Evolutionary conservation across 2,329 filamentous ascomycete species (phyloP).

Genomic region (Teratosphaeriaceae sp.): DNA sequence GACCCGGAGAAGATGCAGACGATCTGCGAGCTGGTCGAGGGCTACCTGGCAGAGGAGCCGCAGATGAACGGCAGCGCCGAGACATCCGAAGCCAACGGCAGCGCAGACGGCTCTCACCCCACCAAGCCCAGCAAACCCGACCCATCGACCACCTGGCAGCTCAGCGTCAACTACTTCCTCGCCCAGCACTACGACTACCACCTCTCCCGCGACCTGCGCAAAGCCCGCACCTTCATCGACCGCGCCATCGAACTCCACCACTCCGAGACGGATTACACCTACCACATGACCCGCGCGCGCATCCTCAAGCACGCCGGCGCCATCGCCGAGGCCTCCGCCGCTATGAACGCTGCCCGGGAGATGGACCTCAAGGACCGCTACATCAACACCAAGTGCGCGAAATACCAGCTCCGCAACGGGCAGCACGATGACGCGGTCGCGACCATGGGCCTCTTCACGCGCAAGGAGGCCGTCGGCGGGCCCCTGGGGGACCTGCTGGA

Average conservation of each 20-base stretch:
- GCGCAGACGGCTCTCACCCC: conserved; percentile 33
- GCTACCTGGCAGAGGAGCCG: conserved; percentile 53
- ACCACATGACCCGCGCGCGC: conserved; percentile 89
- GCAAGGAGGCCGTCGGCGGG: conserved; percentile 81
- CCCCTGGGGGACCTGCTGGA: conserved; percentile 87
- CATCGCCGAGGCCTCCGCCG: conserved; percentile 68
- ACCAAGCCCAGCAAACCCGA: conserved; percentile 48
- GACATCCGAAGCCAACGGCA: conserved; percentile 20
- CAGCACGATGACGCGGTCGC: conserved; percentile 79
- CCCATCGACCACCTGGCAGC: conserved; percentile 55
- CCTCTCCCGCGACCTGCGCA: conserved; percentile 73
- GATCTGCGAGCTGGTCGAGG: conserved; percentile 68
- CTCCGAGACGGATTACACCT: conserved; percentile 82
- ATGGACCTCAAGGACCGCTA: conserved; percentile 89
- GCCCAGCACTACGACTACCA: conserved; percentile 96
- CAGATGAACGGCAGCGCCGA: conserved; percentile 22
- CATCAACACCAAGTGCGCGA: conserved; percentile 97
- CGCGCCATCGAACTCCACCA: conserved; percentile 74
- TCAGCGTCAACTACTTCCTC: conserved; percentile 84
- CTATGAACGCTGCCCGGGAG: conserved; percentile 80
- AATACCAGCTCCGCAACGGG: conserved; percentile 91
- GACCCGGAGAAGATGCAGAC: conserved; percentile 70
- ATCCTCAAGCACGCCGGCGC: conserved; percentile 90
- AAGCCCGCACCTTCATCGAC: conserved; percentile 76
- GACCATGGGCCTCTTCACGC: conserved; percentile 89